A percentile compares a stretch with the other conserved stretches of the same genome.
These are phyloP conservation scores for Herpetospermum pedunculosum DNA, from an alignment of 306 rosid genomes.

Conservation along the genomic window DNA sequence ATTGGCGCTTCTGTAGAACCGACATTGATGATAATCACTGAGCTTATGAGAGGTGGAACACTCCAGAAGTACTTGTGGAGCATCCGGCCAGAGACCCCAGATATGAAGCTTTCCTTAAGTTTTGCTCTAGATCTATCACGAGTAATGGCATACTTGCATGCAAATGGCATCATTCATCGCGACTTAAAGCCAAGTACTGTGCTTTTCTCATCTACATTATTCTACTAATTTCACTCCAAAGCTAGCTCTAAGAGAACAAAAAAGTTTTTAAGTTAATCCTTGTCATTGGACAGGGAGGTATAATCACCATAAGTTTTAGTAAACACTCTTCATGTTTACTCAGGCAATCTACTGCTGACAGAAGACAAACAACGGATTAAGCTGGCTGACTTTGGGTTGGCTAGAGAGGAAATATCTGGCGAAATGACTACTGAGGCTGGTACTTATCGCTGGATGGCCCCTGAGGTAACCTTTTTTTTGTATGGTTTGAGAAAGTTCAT, in stretches of 20 bases:
- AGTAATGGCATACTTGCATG: constrained; percentile 39
- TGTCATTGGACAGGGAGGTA: neutral
- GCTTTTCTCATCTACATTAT: neutral
- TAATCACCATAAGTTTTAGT: neutral
- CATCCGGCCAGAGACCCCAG: constrained; percentile 20
- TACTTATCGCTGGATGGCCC: constrained; percentile 61
- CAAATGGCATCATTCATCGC: constrained; percentile 41
- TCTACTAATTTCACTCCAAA: no score
- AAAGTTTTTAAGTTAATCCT: neutral
- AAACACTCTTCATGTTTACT: neutral
- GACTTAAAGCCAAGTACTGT: constrained; percentile 41
- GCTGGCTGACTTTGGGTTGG: constrained; percentile 42
- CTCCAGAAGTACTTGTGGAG: constrained; percentile 27
- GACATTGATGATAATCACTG: constrained; percentile 33
- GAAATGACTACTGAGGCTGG: constrained; percentile 50
- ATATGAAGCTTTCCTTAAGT: constrained; percentile 22
- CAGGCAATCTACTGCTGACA: constrained; percentile 40
- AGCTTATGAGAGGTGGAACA: constrained; percentile 43
- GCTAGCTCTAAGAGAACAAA: neutral
- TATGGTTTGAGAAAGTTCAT: neutral
- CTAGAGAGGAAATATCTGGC: constrained; percentile 26
- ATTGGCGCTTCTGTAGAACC: constrained; percentile 46
- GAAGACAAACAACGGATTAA: constrained; percentile 28
- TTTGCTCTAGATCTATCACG: constrained; percentile 34
- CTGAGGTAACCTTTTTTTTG: constrained; percentile 30